Evolutionary conservation across 2,329 filamentous ascomycete genomes (phyloP).

Genomic region (Hypocrella siamensis): DNA sequence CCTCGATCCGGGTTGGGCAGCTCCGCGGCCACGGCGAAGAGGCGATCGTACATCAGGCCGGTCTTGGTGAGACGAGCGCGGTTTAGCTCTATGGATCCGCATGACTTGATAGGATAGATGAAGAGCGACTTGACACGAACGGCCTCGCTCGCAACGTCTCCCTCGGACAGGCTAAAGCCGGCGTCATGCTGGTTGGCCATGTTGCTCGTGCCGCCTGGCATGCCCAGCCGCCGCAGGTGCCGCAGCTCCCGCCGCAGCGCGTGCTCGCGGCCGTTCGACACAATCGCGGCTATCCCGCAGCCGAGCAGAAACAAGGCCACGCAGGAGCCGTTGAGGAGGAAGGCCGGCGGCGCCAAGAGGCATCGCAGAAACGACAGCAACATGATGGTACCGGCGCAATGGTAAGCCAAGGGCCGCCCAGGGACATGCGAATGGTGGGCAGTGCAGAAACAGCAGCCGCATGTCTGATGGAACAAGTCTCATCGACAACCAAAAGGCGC

Average conservation of each 20-base stretch:
- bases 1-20: slow-evolving; percentile 6
- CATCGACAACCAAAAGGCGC: too few species aligned
- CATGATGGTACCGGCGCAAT: too few species aligned
- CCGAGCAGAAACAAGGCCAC: too few species aligned
- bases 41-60: slow-evolving; percentile 10
- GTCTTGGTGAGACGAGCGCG: slow-evolving; percentile 10
- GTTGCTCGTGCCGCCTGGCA: slow-evolving; percentile 6
- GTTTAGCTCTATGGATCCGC: slow-evolving; percentile 10
- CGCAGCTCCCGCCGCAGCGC: slow-evolving; percentile 2
- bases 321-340: too few species aligned
- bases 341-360: too few species aligned
- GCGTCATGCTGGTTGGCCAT: slow-evolving; percentile 11
- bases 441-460: too few species aligned
- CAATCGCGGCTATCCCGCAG: too few species aligned
- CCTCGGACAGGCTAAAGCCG: slow-evolving; percentile 5
- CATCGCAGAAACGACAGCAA: too few species aligned
- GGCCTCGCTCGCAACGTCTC: background rate
- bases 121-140: slow-evolving; percentile 12
- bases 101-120: slow-evolving; percentile 14
- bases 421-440: too few species aligned
- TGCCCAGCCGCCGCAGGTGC: slow-evolving; percentile 7
- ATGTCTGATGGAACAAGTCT: too few species aligned
- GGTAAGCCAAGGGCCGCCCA: too few species aligned
- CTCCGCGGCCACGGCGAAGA: slow-evolving; percentile 14
- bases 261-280: background rate